Percentiles rank a stretch among this genome's conserved stretches.
These are phyloP conservation scores for Lentinula detonsa DNA, from an alignment of 768 basidiomycete genomes.

Conservation along the genomic window DNA sequence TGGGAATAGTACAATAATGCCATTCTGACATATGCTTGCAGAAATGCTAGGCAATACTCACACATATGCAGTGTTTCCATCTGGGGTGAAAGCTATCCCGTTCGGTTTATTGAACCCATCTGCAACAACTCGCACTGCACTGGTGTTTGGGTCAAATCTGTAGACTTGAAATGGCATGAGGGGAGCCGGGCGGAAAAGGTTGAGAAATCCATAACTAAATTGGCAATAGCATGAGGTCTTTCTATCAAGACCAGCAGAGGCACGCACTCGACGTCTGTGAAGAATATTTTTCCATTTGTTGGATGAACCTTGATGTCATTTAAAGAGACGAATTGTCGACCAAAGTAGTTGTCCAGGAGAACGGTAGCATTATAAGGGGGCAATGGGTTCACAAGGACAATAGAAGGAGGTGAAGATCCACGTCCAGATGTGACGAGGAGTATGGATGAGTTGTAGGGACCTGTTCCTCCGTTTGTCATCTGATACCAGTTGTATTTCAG, in stretches of 20 bases:
- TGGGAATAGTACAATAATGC: neutral
- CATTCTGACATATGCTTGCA: neutral
- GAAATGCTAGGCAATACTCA: neutral
- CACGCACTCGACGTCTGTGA: constrained; percentile 65
- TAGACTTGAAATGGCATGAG: constrained; percentile 74
- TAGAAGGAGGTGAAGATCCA: constrained; percentile 52
- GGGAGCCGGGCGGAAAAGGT: constrained; percentile 60
- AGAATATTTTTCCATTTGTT: constrained; percentile 58
- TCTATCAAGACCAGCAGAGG: neutral
- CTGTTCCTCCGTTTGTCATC: constrained; percentile 69
- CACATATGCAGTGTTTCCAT: constrained; percentile 66
- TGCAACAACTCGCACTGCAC: constrained; percentile 65
- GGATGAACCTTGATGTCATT: constrained; percentile 77
- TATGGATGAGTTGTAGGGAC: constrained; percentile 51
- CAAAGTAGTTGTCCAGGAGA: constrained; percentile 73
- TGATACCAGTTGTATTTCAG: neutral
- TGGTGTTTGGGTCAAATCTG: constrained; percentile 61
- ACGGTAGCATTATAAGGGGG: constrained; percentile 63
- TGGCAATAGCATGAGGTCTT: neutral
- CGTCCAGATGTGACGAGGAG: constrained; percentile 64
- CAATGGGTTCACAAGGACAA: constrained; percentile 59
- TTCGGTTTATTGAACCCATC: constrained; percentile 72
- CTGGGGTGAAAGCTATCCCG: constrained; percentile 66
- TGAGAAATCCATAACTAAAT: constrained; percentile 55
- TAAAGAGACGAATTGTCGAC: constrained; percentile 76